These are phyloP conservation scores for Pichia sp. DNA, from an alignment of 1,139 yeast species.

Conservation along the genomic window DNA sequence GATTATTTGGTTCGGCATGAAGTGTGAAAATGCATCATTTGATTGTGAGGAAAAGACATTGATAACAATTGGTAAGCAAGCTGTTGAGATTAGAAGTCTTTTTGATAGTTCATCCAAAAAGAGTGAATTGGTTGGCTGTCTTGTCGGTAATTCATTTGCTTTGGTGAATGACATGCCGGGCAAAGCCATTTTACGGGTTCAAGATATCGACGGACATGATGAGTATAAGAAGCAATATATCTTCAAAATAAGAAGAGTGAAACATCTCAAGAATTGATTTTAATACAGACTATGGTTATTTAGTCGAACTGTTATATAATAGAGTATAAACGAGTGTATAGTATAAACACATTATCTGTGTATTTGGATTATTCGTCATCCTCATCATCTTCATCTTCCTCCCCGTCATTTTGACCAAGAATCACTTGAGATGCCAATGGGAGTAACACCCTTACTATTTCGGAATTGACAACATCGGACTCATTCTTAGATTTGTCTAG, in stretches of 20 bases:
- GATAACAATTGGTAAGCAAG: conserved; percentile 23
- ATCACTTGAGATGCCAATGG: conserved; percentile 36
- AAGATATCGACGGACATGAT: conserved; percentile 8
- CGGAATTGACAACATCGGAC: conserved; percentile 22
- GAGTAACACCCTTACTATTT: conserved; percentile 30
- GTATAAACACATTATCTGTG: too few relatives aligned
- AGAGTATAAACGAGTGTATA: too few relatives aligned
- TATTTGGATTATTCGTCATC: conserved; percentile 1
- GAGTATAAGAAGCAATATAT: conserved; percentile 14
- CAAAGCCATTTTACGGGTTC: conserved; percentile 25
- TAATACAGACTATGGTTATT: too few relatives aligned
- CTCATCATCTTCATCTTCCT: conserved; percentile 2
- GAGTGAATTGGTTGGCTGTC: conserved; percentile 24
- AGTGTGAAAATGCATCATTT: conserved; percentile 26
- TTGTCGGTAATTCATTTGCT: conserved; percentile 24
- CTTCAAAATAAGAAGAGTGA: conserved; percentile 12
- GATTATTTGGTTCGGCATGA: conserved; percentile 27
- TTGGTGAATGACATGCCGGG: conserved; percentile 28
- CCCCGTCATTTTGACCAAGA: conserved; percentile 20
- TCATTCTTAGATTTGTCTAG: conserved; percentile 15
- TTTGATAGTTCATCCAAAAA: conserved; percentile 20
- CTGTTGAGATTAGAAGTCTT: conserved; percentile 29
- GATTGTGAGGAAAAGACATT: conserved; percentile 26
- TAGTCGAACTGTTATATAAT: too few relatives aligned
- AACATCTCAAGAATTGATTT: not conserved